phyloP scores from a whole-genome alignment of 768 basidiomycete genomes.

The Phaffia tasmanica region DNA sequence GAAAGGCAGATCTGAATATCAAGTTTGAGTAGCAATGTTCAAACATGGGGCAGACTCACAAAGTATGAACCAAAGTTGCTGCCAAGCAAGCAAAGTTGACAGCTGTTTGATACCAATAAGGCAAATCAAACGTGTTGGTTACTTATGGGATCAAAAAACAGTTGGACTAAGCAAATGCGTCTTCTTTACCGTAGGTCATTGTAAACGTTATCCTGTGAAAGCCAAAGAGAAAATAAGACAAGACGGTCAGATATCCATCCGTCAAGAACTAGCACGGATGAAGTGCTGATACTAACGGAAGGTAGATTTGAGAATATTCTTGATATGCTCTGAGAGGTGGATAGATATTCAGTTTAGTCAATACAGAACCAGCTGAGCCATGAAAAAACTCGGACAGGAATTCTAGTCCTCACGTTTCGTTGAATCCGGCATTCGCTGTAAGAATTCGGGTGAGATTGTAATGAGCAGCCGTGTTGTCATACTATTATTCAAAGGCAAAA shows the following conservation, averaged over 20 bases:
- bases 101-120: background rate
- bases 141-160: background rate
- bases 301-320: slow-evolving; percentile 23
- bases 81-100: slow-evolving; percentile 1
- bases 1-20: background rate
- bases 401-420: slow-evolving; percentile 9
- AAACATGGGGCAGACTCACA: slow-evolving; percentile 1
- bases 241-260: too few relatives aligned
- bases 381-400: background rate
- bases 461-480: slow-evolving; percentile 18
- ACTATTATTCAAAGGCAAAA: background rate
- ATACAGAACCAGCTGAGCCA: background rate
- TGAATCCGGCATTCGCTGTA: slow-evolving; percentile 2
- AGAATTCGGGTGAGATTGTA: slow-evolving; percentile 15
- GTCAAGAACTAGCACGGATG: too few relatives aligned
- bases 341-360: background rate
- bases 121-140: too few relatives aligned
- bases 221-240: too few relatives aligned
- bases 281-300: background rate
- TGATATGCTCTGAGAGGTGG: slow-evolving; percentile 8
- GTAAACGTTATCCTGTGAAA: slow-evolving; percentile 11
- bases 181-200: slow-evolving; percentile 19
- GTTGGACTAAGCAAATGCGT: slow-evolving; percentile 16
- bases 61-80: slow-evolving; percentile 23
- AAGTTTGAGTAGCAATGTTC: background rate